Evolutionary conservation across 768 basidiomycete genomes (phyloP), one percentile per base, ranked within the genome.

Genomic region (Termitomyces sp.): DNA sequence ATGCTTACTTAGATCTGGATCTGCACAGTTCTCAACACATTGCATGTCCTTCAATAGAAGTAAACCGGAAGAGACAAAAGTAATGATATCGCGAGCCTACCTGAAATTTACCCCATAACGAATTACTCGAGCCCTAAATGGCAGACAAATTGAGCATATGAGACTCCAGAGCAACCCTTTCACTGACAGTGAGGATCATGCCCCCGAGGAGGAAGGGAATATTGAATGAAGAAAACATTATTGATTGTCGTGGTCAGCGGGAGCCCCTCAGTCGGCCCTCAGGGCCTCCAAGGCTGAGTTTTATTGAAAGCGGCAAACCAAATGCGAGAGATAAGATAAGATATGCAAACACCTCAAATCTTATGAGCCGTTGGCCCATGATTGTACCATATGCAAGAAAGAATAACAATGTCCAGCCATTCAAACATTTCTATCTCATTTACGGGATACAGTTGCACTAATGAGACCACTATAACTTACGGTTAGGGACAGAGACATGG

Each of bases 1-100:
- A 52, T 81, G 84, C 37, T 75, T 75, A 4, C 67, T 60, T 3
- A 84, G 79, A 69, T 90, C 75, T 34, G 80, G 80, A 60, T 86
- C 79, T 49, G 70, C 69, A 69, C 96, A 98, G 72, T 95, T 89
- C 78, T 93, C 93, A 44, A 98, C 95, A 67, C 96, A 98, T 85
- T 96, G 92, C 91, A 96, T 96, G 70, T 98, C 96, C 86, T 89
- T 55, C 23, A 50, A 39, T 37, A 35, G n/a, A 19, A 43, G 55
- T 44, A n/a, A 23, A 41, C 17, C 37, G 11, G 34, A 17, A 21
- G 49, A 19, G 12, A 23, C 7, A 27, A 49, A n/a, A 54, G 25
- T 60, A 41, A 34, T 10, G 42, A 21, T n/a, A 28, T 39, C 49
- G 9, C 34, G 39, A 35, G 28, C 77, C 62, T 59, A 74, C 88